These are phyloP conservation scores for Cladophialophora carrionii DNA, from an alignment of 2,329 filamentous ascomycete genomes.

Conservation along the genomic window DNA sequence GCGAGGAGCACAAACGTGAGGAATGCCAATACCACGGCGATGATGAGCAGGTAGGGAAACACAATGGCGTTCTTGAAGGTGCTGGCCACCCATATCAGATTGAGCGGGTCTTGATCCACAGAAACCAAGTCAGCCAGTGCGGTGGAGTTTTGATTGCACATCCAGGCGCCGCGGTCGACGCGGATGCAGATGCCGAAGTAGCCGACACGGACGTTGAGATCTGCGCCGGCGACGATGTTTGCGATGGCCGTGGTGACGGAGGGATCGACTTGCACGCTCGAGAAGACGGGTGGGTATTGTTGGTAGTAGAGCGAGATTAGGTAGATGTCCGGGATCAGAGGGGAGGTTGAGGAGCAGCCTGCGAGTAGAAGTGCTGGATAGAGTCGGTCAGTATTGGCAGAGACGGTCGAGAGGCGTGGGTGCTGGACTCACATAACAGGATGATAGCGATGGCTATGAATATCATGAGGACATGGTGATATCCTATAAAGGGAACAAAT, in stretches of 20 bases:
- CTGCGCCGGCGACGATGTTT: conserved; percentile 84
- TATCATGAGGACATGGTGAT: conserved; percentile 94
- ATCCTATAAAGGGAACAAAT: conserved; percentile 65
- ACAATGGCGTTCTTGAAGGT: conserved; percentile 99
- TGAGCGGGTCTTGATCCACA: conserved; percentile 91
- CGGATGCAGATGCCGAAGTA: conserved; percentile 98
- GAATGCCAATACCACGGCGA: conserved; percentile 96
- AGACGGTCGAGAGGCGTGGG: neutral
- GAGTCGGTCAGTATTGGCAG: conserved; percentile 4
- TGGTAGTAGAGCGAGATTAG: conserved; percentile 98
- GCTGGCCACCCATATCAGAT: conserved; percentile 93
- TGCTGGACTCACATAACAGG: conserved; percentile 74
- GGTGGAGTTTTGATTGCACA: conserved; percentile 97
- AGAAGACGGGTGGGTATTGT: conserved; percentile 77
- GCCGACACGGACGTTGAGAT: conserved; percentile 86
- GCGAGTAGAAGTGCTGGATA: conserved; percentile 79
- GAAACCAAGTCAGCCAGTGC: conserved; percentile 85
- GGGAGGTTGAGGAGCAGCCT: conserved; percentile 95
- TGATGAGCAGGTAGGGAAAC: conserved; percentile 96
- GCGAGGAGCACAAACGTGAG: conserved; percentile 92
- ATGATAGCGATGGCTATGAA: conserved; percentile 92
- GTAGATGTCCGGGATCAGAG: conserved; percentile 93
- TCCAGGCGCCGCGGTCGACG: conserved; percentile 83
- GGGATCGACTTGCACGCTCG: conserved; percentile 87
- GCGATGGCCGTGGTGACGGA: conserved; percentile 81